A percentile compares a stretch with the other conserved stretches of the same genome.
phyloP scores from a whole-genome alignment of 495 filamentous ascomycete species.

The Aspergillus diversus region DNA sequence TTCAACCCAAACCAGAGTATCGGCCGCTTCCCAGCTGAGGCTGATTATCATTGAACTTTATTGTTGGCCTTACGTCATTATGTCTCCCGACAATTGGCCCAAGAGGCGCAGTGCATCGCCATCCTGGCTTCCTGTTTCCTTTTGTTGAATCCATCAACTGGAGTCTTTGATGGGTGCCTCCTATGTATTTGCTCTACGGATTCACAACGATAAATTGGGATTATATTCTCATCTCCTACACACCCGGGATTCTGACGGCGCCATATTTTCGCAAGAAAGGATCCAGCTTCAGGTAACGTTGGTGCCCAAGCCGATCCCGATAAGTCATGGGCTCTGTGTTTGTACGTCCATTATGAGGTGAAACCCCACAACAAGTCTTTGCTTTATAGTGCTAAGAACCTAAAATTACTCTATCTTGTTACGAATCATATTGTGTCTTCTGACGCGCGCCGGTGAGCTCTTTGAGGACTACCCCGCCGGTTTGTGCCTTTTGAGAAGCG shows the following conservation, averaged over 20 bases:
- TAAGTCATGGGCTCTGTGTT: not conserved
- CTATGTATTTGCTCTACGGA: too few species aligned
- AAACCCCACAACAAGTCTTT: not conserved
- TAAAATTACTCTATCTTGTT: too few species aligned
- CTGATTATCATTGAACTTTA: slow-evolving; percentile 22
- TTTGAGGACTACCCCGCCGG: too few species aligned
- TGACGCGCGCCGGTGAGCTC: too few species aligned
- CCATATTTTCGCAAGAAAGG: not conserved
- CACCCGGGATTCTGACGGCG: not conserved
- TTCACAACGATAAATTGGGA: not conserved
- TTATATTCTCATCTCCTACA: not conserved
- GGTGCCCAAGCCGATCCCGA: not conserved
- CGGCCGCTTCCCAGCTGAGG: slow-evolving; percentile 17
- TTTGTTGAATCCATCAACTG: not conserved
- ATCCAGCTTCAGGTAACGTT: not conserved
- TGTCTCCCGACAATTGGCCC: slow-evolving; percentile 12
- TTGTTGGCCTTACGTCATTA: slow-evolving; percentile 21
- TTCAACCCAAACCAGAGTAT: slow-evolving; percentile 3
- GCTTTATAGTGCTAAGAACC: too few species aligned
- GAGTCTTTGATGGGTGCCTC: not conserved
- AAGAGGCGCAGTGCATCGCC: not conserved
- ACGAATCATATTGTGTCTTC: too few species aligned
- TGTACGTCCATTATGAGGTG: not conserved
- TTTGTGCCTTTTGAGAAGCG: too few species aligned
- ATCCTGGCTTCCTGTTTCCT: not conserved